Evolutionary conservation across 495 filamentous ascomycete genomes (phyloP), one percentile per base, ranked within the genome.

Genomic region (Talaromyces borbonicus): DNA sequence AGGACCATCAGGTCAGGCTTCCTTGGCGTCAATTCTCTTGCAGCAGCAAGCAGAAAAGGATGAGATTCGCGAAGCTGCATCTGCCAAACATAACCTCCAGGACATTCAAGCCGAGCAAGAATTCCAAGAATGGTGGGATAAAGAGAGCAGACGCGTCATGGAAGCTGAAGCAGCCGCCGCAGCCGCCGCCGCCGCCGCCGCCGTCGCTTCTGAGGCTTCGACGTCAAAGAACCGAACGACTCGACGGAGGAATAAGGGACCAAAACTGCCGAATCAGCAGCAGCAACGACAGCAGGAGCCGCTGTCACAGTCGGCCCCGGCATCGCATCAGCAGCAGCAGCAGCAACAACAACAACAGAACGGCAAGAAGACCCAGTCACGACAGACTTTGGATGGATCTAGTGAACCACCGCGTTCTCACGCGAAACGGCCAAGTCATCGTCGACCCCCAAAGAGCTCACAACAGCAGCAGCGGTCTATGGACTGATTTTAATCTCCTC

Each of bases 61-160:
- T 48, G 72, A 78, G 41, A 77, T 92, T 49, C 80, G 76, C 31
- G 89, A 94, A 62, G 86, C 86, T n/a, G 70, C 69, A 9, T 78
- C 73, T 0, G 83, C 85, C 2, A 95, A 93, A 59, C 74, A 90
- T 32, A 88, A 82, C 48, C 61, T 98, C 31, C 77, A 90, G 55
- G 92, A 97, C 31, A 98, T 98, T 51, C 93, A 98, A 57, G 77
- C 84, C 41, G 92, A 98, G 59, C 92, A 98, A 59, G 86, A 88
- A 26, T 98, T 98, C 62, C 85, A 95, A 60, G 81, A 90, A 57
- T 98, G 93, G 92, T 98, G 92, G 92, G 90, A 97, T 51, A 77
- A 83, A 46, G 92, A 98, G 59, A 89, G 84, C 58, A 74, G 76
- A 52, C 75, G 84, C 38, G 67, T 85, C 3, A 71, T 67, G 53